Base-by-base conservation (phyloP, 495 filamentous ascomycete genomes). In the Cercophora sp. region DNA sequence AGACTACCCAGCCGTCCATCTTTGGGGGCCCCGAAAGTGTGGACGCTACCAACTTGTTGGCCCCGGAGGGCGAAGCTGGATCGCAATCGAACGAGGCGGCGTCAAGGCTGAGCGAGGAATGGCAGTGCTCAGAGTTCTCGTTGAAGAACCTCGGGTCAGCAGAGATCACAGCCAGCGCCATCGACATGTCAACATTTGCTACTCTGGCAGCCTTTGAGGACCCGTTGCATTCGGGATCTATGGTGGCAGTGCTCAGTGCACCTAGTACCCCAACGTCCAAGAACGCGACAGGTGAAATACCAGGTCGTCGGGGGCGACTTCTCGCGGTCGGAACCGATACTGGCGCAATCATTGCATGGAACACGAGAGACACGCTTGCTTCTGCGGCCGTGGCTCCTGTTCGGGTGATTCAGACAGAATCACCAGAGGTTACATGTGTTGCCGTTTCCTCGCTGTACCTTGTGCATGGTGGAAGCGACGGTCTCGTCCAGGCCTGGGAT, bases 401-500 rank as follows among this genome's bases (percentile, higher is more conserved):
- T 16, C 80, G 88, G 15, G 76, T 87, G 37, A 95, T 98, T 48
- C 82, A 92, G 54, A 97, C 93, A 0, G 89, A 96, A 20, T 96
- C 93, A 0, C 91, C 93, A 0, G 79, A 88, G 58, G 83, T 98
- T 9, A 86, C 92, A 8, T 89, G 82, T 57, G 68, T 98, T n/a
- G 93, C 85, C 5, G 64, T 96, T 18, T 88, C 91, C 1, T 89
- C 91, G 9, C 75, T 97, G 6, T 90, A 92, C 60, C 68, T 98
- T 22, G 85, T 96, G 1, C 89, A 96, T 66, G 93, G 93, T 23
- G 93, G 93, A 36, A 95, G 88, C 57, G 93, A 98, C 66, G 92
- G 93, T 8, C 80, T 97, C 6, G 91, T 97, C 6, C 93, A 97
- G 63, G 88, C 89, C 5, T 98, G 94, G 94, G 93, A 98, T 74